Conservation (phyloP, 2,329 filamentous ascomycete genomes). For the Arthrobotrys conoides region DNA sequence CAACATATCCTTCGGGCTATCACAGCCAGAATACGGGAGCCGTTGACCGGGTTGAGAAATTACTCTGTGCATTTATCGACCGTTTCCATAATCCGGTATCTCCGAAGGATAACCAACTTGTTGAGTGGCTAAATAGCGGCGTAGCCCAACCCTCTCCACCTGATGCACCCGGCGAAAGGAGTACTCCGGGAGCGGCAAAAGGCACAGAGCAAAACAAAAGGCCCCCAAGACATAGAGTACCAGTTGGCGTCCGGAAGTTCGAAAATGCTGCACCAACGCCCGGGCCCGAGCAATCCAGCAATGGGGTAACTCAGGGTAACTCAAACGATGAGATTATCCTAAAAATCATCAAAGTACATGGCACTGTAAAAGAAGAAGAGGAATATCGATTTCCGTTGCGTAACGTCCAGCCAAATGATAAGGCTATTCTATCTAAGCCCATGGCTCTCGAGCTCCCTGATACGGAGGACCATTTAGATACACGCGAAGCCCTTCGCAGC, state of each 20-base stretch:
- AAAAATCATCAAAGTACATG: slow-evolving; percentile 20
- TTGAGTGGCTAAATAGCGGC: slow-evolving; percentile 21
- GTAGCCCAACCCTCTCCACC: neutral
- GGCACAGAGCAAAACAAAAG: slow-evolving; percentile 7
- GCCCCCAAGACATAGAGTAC: neutral
- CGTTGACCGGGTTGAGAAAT: slow-evolving; percentile 12
- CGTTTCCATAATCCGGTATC: slow-evolving; percentile 30
- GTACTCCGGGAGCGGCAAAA: neutral
- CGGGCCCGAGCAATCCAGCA: neutral
- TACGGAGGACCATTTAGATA: slow-evolving; percentile 16
- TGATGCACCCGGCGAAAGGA: neutral
- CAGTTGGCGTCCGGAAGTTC: neutral
- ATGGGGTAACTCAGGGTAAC: neutral
- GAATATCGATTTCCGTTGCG: slow-evolving; percentile 34
- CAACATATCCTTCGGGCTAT: no score
- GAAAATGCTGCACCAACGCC: slow-evolving; percentile 11
- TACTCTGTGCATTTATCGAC: slow-evolving; percentile 28
- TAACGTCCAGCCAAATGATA: slow-evolving; percentile 24
- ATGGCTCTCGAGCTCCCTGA: slow-evolving; percentile 26
- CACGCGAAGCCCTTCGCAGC: slow-evolving; percentile 15
- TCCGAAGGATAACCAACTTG: slow-evolving; percentile 32
- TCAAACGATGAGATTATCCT: slow-evolving; percentile 23
- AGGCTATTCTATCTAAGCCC: neutral
- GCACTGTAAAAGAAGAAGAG: slow-evolving; percentile 4
- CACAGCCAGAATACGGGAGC: slow-evolving; percentile 11